Percentiles rank a stretch among this genome's conserved stretches.
phyloP scores from a whole-genome alignment of 1,284 basidiomycete genomes.

The Pisolithus thermaeus region DNA sequence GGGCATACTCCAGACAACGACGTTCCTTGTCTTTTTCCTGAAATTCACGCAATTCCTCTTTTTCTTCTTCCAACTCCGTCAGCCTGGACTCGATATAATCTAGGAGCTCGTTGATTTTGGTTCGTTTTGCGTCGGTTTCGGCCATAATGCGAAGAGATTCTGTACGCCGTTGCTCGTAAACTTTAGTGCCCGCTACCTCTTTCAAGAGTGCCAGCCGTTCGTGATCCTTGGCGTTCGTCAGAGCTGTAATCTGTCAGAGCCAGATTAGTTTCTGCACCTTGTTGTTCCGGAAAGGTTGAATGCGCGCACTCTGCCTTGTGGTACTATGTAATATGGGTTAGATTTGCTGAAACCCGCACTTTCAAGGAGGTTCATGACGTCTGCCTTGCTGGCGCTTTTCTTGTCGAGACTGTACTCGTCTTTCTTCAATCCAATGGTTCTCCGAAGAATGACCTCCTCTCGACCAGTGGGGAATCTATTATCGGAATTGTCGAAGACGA shows the following conservation, averaged over 20 bases:
- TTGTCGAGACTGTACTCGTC: conserved; percentile 98
- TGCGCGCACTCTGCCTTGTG: conserved; percentile 83
- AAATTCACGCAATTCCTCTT: conserved; percentile 95
- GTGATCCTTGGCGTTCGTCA: conserved; percentile 96
- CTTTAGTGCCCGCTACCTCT: conserved; percentile 97
- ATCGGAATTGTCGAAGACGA: conserved; percentile 86
- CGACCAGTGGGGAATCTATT: conserved; percentile 88
- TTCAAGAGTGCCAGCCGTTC: conserved; percentile 92
- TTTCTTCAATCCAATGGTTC: conserved; percentile 97
- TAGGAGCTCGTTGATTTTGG: conserved; percentile 88
- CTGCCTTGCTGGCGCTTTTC: conserved; percentile 93
- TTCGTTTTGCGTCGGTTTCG: conserved; percentile 89
- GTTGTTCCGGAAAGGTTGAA: too few species aligned
- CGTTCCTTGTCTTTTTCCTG: conserved; percentile 94
- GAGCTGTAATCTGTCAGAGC: conserved; percentile 74
- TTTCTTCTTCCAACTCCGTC: conserved; percentile 92
- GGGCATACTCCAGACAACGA: conserved; percentile 90
- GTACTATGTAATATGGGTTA: conserved; percentile 99
- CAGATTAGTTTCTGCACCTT: conserved; percentile 6
- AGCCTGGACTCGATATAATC: conserved; percentile 89
- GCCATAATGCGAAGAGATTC: conserved; percentile 96
- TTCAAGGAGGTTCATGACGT: conserved; percentile 94
- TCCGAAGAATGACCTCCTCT: conserved; percentile 78
- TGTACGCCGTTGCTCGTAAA: conserved; percentile 91
- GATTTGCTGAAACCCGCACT: conserved; percentile 95